These are phyloP conservation scores for Leptomonas seymouri DNA, from an alignment of 208 protist genomes.

Conservation along the genomic window DNA sequence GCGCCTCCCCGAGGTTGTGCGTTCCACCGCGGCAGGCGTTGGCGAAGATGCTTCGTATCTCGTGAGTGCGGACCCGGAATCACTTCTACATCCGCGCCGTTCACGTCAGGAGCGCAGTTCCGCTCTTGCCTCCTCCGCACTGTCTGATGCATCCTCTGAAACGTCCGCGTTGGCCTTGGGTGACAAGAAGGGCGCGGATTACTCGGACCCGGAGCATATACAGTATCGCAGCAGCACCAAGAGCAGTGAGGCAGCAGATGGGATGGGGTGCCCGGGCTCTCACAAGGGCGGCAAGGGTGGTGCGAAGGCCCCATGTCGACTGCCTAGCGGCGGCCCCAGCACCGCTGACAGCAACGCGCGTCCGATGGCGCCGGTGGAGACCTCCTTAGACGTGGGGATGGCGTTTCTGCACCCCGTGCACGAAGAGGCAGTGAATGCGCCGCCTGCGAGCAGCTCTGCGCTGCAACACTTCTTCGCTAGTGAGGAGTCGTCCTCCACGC, in stretches of 20 bases:
- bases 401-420: conserved; percentile 25
- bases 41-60: background rate
- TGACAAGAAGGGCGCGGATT: background rate
- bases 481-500: background rate
- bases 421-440: conserved; percentile 3
- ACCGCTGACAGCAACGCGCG: conserved; percentile 8
- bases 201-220: background rate
- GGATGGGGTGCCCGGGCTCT: background rate
- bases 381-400: background rate
- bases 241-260: background rate
- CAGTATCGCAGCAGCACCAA: background rate
- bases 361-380: background rate
- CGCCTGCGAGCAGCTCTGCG: conserved; percentile 1
- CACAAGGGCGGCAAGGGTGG: background rate
- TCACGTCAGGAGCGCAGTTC: no score
- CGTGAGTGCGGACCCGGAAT: no score
- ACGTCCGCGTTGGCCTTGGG: conserved; percentile 3
- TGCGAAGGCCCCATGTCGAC: background rate
- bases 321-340: conserved; percentile 13
- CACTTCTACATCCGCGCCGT: no score
- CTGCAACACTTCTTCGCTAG: conserved; percentile 7
- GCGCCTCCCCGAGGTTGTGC: background rate
- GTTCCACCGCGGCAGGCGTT: background rate
- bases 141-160: background rate
- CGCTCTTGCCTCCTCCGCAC: background rate